phyloP scores from a whole-genome alignment of 2,329 filamentous ascomycete genomes.

The Cladophialophora bantiana region DNA sequence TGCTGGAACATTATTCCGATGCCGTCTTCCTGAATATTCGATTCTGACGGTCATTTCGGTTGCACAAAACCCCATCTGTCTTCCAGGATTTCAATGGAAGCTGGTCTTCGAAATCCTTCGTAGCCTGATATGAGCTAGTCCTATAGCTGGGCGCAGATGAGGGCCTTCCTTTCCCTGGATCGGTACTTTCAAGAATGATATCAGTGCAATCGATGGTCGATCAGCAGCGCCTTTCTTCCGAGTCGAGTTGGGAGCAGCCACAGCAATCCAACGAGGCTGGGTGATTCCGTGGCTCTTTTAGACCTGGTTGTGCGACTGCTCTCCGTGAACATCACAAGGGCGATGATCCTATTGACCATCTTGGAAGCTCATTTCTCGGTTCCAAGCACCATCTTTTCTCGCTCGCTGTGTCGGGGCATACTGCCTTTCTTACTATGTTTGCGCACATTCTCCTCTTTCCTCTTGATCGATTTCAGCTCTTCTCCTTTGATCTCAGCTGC shows the following conservation, averaged over 20 bases:
- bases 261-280: neutral
- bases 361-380: conserved; percentile 60
- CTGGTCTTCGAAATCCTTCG: neutral
- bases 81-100: neutral
- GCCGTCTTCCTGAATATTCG: neutral
- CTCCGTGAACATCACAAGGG: no score
- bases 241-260: neutral
- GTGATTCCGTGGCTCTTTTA: neutral
- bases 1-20: neutral
- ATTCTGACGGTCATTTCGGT: neutral
- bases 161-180: neutral
- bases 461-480: conserved; percentile 85
- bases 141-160: neutral
- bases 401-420: conserved; percentile 74
- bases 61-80: neutral
- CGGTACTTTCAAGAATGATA: neutral
- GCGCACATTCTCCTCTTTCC: conserved; percentile 90
- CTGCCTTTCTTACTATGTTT: conserved; percentile 87
- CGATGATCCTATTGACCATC: neutral
- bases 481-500: conserved; percentile 92
- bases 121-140: neutral
- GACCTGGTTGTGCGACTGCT: neutral
- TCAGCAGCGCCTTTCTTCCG: neutral
- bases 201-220: neutral
- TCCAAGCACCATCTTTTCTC: conserved; percentile 90